phyloP scores from a whole-genome alignment of 139 green algal species.

The Micractinium sp. region DNA sequence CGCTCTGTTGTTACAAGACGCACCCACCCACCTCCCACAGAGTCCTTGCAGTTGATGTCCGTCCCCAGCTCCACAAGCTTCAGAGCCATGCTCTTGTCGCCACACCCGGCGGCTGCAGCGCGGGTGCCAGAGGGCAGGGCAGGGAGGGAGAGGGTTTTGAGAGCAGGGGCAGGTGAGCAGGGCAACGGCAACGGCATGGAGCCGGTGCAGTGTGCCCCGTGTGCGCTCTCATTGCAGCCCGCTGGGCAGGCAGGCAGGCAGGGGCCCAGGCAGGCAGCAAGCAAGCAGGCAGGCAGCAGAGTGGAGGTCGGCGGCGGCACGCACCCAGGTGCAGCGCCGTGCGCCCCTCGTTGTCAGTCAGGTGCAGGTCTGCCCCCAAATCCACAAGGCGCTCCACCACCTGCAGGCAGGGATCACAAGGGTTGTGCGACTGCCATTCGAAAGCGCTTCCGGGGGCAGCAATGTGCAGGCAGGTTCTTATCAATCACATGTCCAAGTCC shows the following conservation, averaged over 20 bases:
- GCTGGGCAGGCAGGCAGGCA: background rate
- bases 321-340: constrained; percentile 55
- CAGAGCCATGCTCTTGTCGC: constrained; percentile 63
- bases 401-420: background rate
- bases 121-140: background rate
- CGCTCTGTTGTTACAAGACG: background rate
- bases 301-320: background rate
- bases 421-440: too few relatives aligned
- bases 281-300: background rate
- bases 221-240: background rate
- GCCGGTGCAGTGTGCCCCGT: background rate
- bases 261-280: background rate
- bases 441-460: too few relatives aligned
- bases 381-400: constrained; percentile 62
- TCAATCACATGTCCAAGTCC: too few relatives aligned
- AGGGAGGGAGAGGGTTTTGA: background rate
- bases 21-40: constrained; percentile 20
- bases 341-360: constrained; percentile 63
- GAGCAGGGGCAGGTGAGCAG: background rate
- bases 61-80: constrained; percentile 63
- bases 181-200: background rate
- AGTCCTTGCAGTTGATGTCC: constrained; percentile 61
- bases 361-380: constrained; percentile 52
- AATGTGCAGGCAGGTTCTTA: too few relatives aligned
- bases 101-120: constrained; percentile 64